These are phyloP conservation scores for Colletotrichum tamarilloi DNA, from an alignment of 2,329 filamentous ascomycete genomes.

Conservation along the genomic window DNA sequence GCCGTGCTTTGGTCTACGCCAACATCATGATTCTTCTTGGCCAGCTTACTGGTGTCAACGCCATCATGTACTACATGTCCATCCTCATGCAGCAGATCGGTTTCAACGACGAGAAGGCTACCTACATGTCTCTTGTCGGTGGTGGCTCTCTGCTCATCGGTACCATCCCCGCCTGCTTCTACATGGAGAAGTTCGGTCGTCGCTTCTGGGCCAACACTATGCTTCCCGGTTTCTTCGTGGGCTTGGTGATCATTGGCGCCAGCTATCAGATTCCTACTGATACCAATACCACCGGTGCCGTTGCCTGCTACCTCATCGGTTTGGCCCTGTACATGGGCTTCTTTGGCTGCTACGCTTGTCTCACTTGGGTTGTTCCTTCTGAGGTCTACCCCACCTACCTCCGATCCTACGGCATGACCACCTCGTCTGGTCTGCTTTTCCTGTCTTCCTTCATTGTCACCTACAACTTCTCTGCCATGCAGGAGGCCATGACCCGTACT, in stretches of 20 bases:
- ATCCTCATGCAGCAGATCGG: constrained; percentile 75
- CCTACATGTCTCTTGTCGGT: constrained; percentile 81
- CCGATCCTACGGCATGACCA: constrained; percentile 79
- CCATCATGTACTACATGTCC: constrained; percentile 79
- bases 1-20: constrained; percentile 73
- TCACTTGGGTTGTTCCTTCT: constrained; percentile 74
- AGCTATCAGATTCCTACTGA: constrained; percentile 67
- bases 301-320: constrained; percentile 75
- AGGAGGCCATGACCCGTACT: constrained; percentile 72
- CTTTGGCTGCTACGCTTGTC: constrained; percentile 73
- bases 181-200: constrained; percentile 78
- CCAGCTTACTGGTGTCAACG: constrained; percentile 77
- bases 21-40: constrained; percentile 78
- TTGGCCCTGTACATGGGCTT: constrained; percentile 76
- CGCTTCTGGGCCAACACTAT: constrained; percentile 81
- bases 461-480: constrained; percentile 80
- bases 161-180: constrained; percentile 74
- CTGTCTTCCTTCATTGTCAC: constrained; percentile 78
- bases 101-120: constrained; percentile 70
- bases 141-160: constrained; percentile 75
- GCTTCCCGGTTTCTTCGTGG: constrained; percentile 78
- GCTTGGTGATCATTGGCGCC: constrained; percentile 73
- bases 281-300: constrained; percentile 57
- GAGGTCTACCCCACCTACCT: constrained; percentile 81
- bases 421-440: constrained; percentile 75